Conservation (phyloP, 2,329 filamentous ascomycete genomes). For the Macrophomina phaseolina region DNA sequence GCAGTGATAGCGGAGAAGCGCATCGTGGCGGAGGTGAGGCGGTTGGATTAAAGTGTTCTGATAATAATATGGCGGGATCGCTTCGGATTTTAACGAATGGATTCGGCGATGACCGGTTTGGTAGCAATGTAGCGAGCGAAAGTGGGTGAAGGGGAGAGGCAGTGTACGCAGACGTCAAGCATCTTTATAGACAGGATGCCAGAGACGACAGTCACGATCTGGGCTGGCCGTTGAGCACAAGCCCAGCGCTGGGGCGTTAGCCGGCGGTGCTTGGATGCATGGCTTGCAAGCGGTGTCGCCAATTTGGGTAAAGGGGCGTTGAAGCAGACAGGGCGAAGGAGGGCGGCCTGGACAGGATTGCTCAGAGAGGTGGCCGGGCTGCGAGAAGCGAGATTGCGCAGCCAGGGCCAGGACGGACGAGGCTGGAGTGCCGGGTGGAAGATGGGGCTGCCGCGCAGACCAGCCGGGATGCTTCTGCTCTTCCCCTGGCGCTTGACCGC, state of each 20-base stretch:
- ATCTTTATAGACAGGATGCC: constrained; percentile 42
- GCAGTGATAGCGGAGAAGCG: constrained; percentile 42
- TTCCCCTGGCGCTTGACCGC: constrained; percentile 22
- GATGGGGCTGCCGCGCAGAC: neutral
- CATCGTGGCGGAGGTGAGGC: constrained; percentile 47
- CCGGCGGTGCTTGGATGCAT: neutral
- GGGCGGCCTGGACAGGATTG: neutral
- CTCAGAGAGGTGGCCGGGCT: neutral
- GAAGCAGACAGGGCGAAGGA: neutral
- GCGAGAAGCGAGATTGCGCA: constrained; percentile 16
- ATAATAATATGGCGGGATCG: constrained; percentile 27
- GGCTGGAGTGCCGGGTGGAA: neutral
- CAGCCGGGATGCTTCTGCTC: neutral
- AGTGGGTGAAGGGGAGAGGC: constrained; percentile 42
- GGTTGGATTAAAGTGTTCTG: constrained; percentile 38
- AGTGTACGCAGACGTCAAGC: constrained; percentile 31
- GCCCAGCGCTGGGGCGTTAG: constrained; percentile 1
- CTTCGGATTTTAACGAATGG: constrained; percentile 43
- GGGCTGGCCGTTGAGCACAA: constrained; percentile 16
- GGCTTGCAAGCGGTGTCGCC: constrained; percentile 1
- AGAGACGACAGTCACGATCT: neutral
- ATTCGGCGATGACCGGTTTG: constrained; percentile 47
- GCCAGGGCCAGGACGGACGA: neutral
- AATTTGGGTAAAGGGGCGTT: constrained; percentile 7
- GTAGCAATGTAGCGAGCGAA: constrained; percentile 40